Evolutionary conservation across 805 yeast genomes (phyloP).

Genomic region (Barnettozyma vustinii): DNA sequence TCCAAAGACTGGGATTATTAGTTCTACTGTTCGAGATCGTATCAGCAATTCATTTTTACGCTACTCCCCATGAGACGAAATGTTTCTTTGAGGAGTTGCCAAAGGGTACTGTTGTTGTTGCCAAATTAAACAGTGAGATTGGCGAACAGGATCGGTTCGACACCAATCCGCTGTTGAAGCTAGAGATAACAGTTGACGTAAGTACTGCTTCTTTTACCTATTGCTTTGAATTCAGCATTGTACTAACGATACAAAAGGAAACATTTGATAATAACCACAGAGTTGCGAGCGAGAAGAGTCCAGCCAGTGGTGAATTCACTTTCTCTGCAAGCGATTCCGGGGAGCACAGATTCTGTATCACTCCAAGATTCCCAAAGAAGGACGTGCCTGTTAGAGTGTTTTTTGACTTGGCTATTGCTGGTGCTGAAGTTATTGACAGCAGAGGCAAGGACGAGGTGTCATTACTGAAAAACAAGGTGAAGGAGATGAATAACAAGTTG

Average conservation of each 20-base stretch:
- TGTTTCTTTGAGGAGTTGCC: conserved; percentile 85
- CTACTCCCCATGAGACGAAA: conserved; percentile 66
- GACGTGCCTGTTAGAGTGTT: conserved; percentile 58
- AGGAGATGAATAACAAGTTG: conserved; percentile 52
- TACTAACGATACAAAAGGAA: conserved; percentile 34
- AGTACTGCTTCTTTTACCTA: conserved; percentile 12
- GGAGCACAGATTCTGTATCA: conserved; percentile 79
- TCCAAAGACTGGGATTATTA: neutral
- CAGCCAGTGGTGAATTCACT: conserved; percentile 61
- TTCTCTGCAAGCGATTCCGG: conserved; percentile 82
- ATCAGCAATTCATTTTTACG: conserved; percentile 59
- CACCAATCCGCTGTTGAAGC: conserved; percentile 49
- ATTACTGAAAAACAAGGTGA: conserved; percentile 49
- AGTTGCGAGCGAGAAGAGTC: conserved; percentile 62
- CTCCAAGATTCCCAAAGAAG: conserved; percentile 40
- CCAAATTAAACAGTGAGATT: conserved; percentile 67
- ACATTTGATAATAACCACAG: conserved; percentile 79
- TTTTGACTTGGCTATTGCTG: conserved; percentile 69
- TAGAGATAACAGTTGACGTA: conserved; percentile 66
- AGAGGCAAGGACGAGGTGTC: conserved; percentile 50
- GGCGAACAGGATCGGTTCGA: conserved; percentile 40
- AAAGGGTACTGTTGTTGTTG: conserved; percentile 73
- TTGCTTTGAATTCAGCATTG: neutral
- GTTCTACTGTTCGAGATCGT: conserved; percentile 6
- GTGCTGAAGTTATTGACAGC: conserved; percentile 58